Evolutionary conservation across 345 rosid species (phyloP), one percentile per base, ranked within the genome.

Genomic region (Pugionium dolabratum): DNA sequence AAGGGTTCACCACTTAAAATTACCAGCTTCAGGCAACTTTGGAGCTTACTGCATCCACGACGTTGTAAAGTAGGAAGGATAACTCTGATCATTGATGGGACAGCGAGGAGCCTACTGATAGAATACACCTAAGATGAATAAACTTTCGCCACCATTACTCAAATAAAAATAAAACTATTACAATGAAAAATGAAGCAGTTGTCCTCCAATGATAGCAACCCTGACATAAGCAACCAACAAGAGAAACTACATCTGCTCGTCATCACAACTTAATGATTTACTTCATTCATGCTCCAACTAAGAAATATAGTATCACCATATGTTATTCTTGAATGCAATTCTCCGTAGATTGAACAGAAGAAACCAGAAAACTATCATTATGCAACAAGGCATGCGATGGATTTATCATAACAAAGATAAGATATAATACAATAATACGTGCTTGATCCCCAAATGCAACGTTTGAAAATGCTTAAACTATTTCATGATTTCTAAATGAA

Each of bases 1-100:
- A 94, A 80, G 18, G 78, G 76, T 90, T 94, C 99, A 18, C 99
- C 99, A 66, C 97, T 94, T 43, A 94, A 78, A 60, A 94, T 73
- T 55, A 94, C 70, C 77, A 94, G 74, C 77, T 84, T 84, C 77
- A 94, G 75, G 39, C 95, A 84, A 73, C 41, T 60, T 60, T 58
- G 71, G 68, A 88, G 75, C 69, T 37, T 76, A 59, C 43, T 53
- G 48, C 54, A 63, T 29, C 46, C 62, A 71, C 66, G 83, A 75
- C 74, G 78, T 77, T 70, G 84, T 82, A 90, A 62, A 74, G 85
- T 71, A 70, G 97, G 88, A 72, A 94, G 75, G 54, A 90, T 76
- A 56, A 75, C 77, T 77, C 84, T 83, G 80, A 94, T 81, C 75
- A 94, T 77, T 55, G 97, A 85, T 59, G 99, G 97, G 67, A 94